phyloP scores from a whole-genome alignment of 805 yeast genomes.

The Maudiozyma turicensis region DNA sequence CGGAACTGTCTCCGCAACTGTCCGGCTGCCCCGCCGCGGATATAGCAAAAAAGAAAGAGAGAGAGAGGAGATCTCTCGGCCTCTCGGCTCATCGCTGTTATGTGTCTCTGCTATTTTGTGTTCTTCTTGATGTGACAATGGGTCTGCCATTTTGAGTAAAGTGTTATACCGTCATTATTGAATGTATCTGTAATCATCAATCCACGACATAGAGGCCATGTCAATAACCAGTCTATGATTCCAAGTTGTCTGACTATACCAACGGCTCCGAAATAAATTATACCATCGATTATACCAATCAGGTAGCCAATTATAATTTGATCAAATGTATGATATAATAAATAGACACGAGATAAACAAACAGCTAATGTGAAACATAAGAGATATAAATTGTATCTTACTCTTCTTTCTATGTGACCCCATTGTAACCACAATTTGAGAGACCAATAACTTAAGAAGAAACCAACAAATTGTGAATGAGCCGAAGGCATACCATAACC shows the following conservation, averaged over 20 bases:
- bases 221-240: background rate
- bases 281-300: constrained; percentile 54
- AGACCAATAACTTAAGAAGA: constrained; percentile 48
- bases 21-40: no score
- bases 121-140: no score
- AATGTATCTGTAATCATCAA: constrained; percentile 1
- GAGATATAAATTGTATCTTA: constrained; percentile 2
- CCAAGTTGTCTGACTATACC: constrained; percentile 15
- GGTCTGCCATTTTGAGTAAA: background rate
- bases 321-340: constrained; percentile 61
- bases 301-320: constrained; percentile 70
- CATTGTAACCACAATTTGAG: constrained; percentile 37
- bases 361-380: constrained; percentile 26
- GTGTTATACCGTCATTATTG: background rate
- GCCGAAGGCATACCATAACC: constrained; percentile 97
- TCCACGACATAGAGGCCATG: background rate
- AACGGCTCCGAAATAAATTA: constrained; percentile 44
- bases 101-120: no score
- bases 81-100: no score
- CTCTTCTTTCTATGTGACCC: constrained; percentile 9
- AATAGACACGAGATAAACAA: constrained; percentile 69
- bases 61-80: no score
- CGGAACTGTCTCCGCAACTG: no score
- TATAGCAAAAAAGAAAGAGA: no score
- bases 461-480: constrained; percentile 93